Conservation (phyloP, 257 asterid species). For the Scutellaria barbata region DNA sequence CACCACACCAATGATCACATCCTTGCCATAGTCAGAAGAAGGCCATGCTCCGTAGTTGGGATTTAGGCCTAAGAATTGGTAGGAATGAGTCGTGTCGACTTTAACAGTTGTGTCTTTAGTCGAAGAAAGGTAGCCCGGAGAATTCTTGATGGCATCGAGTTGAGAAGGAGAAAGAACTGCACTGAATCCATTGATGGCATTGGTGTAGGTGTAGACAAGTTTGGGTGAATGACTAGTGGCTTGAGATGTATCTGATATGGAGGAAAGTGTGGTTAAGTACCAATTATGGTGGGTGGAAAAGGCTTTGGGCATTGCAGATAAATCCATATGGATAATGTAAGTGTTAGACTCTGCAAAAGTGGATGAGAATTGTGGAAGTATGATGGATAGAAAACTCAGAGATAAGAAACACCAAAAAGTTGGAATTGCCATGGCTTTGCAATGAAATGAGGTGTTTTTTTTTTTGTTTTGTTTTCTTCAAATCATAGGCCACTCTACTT, state of each 20-base stretch:
- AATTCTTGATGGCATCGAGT: conserved; percentile 42
- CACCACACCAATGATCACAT: conserved; percentile 64
- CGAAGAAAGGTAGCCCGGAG: conserved; percentile 60
- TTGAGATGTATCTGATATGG: conserved; percentile 37
- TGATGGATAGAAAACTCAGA: conserved; percentile 35
- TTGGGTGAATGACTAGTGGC: conserved; percentile 36
- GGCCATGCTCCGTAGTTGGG: conserved; percentile 63
- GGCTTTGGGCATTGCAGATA: conserved; percentile 71
- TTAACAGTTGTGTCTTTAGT: conserved; percentile 47
- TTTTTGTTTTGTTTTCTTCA: not conserved
- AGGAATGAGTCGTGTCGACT: conserved; percentile 68
- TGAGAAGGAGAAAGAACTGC: conserved; percentile 64
- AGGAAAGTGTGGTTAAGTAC: conserved; percentile 58
- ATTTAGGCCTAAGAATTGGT: conserved; percentile 67
- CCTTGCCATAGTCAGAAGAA: conserved; percentile 51
- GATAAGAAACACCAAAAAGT: conserved; percentile 37
- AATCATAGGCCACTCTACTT: conserved; percentile 17
- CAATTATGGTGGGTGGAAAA: conserved; percentile 65
- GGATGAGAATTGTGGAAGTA: conserved; percentile 36
- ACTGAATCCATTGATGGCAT: conserved; percentile 67
- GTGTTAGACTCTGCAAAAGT: conserved; percentile 50
- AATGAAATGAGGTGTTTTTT: conserved; percentile 31
- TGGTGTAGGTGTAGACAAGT: conserved; percentile 61
- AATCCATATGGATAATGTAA: conserved; percentile 75
- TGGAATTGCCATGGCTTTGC: conserved; percentile 46